A percentile compares a stretch with the other conserved stretches of the same genome.
Conservation (phyloP, 1,284 basidiomycete genomes). For the Sporisorium graminicola region DNA sequence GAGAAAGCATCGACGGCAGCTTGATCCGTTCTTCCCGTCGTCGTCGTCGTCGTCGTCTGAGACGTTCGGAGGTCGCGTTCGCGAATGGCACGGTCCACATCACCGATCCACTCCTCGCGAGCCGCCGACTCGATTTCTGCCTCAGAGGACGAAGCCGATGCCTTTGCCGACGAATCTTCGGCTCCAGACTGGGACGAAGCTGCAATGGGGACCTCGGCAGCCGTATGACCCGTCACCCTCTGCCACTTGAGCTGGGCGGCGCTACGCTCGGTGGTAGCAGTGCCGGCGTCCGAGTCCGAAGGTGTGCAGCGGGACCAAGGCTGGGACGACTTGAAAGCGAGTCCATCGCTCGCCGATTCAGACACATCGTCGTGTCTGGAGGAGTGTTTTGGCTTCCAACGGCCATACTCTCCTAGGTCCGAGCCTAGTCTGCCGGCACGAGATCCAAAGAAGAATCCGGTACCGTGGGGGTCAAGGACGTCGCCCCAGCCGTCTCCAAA, state of each 20-base stretch:
- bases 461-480: conserved; percentile 12
- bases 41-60: background rate
- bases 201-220: background rate
- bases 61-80: conserved; percentile 29
- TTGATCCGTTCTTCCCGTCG: conserved; percentile 1
- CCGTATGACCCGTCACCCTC: conserved; percentile 25
- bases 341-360: conserved; percentile 6
- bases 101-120: conserved; percentile 47
- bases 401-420: conserved; percentile 7
- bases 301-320: conserved; percentile 6
- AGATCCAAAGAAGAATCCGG: conserved; percentile 33
- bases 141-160: background rate
- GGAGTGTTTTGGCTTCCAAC: conserved; percentile 3
- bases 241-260: conserved; percentile 42
- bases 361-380: conserved; percentile 24
- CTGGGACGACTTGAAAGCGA: conserved; percentile 10
- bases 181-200: background rate
- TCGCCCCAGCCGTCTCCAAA: conserved; percentile 24
- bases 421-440: conserved; percentile 23
- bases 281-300: background rate
- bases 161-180: background rate
- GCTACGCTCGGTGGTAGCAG: conserved; percentile 6
- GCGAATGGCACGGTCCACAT: conserved; percentile 38
- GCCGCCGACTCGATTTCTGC: background rate
- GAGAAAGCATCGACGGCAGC: conserved; percentile 34